A percentile compares a stretch with the other conserved stretches of the same genome.
phyloP scores from a whole-genome alignment of 495 filamentous ascomycete species.

The Xanthoparmelia taractica region DNA sequence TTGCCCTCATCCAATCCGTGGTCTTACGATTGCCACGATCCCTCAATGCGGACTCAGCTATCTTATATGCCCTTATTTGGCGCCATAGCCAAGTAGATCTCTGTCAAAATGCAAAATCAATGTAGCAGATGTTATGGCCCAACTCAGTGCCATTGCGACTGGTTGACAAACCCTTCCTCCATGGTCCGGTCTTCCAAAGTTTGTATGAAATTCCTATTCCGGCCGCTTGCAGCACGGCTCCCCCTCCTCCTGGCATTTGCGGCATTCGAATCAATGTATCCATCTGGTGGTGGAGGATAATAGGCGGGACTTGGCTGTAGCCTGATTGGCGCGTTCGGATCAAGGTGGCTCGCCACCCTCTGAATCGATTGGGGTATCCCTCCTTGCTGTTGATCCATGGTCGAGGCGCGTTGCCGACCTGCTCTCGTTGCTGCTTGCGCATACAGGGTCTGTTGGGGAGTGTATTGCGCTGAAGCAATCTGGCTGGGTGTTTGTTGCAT shows the following conservation, averaged over 20 bases:
- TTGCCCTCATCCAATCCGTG: neutral
- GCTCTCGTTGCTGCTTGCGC: slow-evolving; percentile 76
- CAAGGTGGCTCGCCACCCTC: slow-evolving; percentile 91
- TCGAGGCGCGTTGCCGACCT: slow-evolving; percentile 84
- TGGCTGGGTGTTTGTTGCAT: slow-evolving; percentile 58
- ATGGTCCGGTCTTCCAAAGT: slow-evolving; percentile 89
- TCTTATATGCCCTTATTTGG: neutral
- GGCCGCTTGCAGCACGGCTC: slow-evolving; percentile 58
- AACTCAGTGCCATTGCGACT: slow-evolving; percentile 55
- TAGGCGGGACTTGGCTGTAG: slow-evolving; percentile 95
- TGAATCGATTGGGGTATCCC: slow-evolving; percentile 91
- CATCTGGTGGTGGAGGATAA: slow-evolving; percentile 91
- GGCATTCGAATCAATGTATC: slow-evolving; percentile 55
- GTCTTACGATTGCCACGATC: slow-evolving; percentile 9
- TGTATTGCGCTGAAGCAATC: slow-evolving; percentile 62
- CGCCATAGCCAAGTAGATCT: neutral
- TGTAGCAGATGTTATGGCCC: neutral
- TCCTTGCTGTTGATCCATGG: slow-evolving; percentile 85
- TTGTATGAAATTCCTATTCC: slow-evolving; percentile 84
- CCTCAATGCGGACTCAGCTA: neutral
- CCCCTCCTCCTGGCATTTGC: slow-evolving; percentile 63
- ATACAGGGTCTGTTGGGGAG: slow-evolving; percentile 65
- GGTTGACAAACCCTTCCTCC: slow-evolving; percentile 71
- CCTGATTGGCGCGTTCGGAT: slow-evolving; percentile 89
- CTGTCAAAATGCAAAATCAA: neutral